phyloP scores from a whole-genome alignment of 2,329 filamentous ascomycete species.

The Dactylellina drechsleri region DNA sequence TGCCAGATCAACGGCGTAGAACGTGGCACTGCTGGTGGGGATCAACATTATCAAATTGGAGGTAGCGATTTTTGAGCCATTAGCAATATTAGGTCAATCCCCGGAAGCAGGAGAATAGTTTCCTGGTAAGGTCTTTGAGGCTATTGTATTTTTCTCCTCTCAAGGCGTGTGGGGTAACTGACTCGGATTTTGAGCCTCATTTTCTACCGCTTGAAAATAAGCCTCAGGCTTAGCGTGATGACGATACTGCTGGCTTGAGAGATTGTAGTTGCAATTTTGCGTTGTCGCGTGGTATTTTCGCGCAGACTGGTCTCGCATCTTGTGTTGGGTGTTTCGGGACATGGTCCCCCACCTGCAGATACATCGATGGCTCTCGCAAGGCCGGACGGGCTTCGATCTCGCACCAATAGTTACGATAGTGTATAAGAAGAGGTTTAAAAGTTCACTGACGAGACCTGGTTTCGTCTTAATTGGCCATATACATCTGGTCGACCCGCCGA shows the following conservation, averaged over 20 bases:
- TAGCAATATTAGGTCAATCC: conserved; percentile 3
- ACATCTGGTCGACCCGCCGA: too few species aligned
- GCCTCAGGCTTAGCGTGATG: not conserved
- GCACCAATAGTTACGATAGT: too few species aligned
- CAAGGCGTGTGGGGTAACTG: not conserved
- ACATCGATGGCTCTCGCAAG: too few species aligned
- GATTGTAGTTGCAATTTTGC: not conserved
- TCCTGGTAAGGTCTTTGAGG: conserved; percentile 44
- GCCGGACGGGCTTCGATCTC: too few species aligned
- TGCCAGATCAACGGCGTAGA: conserved; percentile 19
- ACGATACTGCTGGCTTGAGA: not conserved
- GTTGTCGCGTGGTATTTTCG: conserved; percentile 2
- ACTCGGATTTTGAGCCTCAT: conserved; percentile 4
- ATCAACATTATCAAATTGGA: conserved; percentile 43
- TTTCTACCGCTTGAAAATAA: not conserved
- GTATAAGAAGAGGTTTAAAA: too few species aligned
- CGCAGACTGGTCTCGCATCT: too few species aligned
- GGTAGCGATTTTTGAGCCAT: conserved; percentile 33
- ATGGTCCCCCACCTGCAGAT: too few species aligned
- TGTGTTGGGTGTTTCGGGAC: too few species aligned
- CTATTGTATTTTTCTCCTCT: conserved; percentile 2
- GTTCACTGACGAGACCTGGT: too few species aligned
- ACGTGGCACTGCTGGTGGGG: conserved; percentile 14
- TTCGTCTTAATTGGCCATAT: too few species aligned
- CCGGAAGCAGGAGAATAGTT: conserved; percentile 11